Evolutionary conservation across 371 early-diverging fungal species (phyloP).

Genomic region (Circinella minor): DNA sequence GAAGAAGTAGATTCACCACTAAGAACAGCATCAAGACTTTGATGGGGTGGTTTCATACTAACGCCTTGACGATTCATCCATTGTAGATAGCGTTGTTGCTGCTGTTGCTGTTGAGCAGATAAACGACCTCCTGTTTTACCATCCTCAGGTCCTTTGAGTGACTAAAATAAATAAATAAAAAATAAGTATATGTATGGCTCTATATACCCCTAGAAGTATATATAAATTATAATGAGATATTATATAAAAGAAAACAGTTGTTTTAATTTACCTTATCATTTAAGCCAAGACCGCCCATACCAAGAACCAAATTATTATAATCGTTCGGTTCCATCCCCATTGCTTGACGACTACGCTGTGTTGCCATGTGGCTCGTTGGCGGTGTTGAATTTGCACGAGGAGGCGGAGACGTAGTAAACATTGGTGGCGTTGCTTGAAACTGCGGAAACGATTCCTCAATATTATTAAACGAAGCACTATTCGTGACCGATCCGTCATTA

Average conservation of each 20-base stretch:
- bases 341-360: slow-evolving; percentile 11
- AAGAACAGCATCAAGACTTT: slow-evolving; percentile 38
- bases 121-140: not conserved
- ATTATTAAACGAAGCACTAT: not conserved
- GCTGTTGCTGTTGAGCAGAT: slow-evolving; percentile 23
- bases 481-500: too few relatives aligned
- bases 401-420: slow-evolving; percentile 38
- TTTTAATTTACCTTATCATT: slow-evolving; percentile 35
- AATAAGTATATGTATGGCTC: too few relatives aligned
- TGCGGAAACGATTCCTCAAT: slow-evolving; percentile 6
- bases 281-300: slow-evolving; percentile 36
- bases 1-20: slow-evolving; percentile 18
- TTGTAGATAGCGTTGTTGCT: slow-evolving; percentile 24
- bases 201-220: too few relatives aligned
- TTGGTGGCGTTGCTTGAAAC: slow-evolving; percentile 14
- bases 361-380: slow-evolving; percentile 29
- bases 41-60: slow-evolving; percentile 20
- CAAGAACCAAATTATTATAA: slow-evolving; percentile 34
- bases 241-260: not conserved
- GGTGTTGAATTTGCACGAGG: slow-evolving; percentile 52
- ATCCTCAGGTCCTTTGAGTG: not conserved
- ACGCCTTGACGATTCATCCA: slow-evolving; percentile 20
- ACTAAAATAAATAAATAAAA: not conserved
- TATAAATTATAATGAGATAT: too few relatives aligned
- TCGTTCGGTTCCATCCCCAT: slow-evolving; percentile 5